phyloP scores from a whole-genome alignment of 305 asterid genomes.

The Caryopteris hybrid region DNA sequence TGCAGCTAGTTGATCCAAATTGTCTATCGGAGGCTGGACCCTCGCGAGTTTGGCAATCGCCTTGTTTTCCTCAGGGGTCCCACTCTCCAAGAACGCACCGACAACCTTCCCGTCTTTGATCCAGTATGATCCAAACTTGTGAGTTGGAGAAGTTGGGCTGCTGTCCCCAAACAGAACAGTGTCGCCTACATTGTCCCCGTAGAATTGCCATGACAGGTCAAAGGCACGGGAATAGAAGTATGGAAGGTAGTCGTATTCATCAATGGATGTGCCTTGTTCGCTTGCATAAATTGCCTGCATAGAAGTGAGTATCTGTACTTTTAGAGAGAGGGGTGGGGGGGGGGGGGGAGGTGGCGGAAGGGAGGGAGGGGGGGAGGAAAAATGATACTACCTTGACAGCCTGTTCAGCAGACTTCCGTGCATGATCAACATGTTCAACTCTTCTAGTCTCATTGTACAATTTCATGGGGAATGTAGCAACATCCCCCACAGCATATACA shows the following conservation, averaged over 20 bases:
- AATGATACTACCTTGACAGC: constrained; percentile 76
- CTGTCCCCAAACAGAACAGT: constrained; percentile 71
- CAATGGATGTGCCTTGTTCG: constrained; percentile 56
- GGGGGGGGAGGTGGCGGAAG: background rate
- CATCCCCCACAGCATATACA: constrained; percentile 97
- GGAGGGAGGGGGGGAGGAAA: background rate
- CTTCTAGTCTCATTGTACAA: constrained; percentile 77
- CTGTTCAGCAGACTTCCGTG: constrained; percentile 98
- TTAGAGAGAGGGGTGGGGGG: no score
- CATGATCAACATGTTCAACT: constrained; percentile 95
- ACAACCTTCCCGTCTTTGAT: constrained; percentile 80
- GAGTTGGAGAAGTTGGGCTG: constrained; percentile 61
- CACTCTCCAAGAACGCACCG: constrained; percentile 87
- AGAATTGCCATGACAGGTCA: constrained; percentile 94
- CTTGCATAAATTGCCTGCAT: constrained; percentile 77
- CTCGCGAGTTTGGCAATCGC: constrained; percentile 83
- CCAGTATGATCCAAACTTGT: constrained; percentile 94
- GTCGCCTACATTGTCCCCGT: constrained; percentile 86
- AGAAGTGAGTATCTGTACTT: background rate
- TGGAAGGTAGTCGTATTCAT: constrained; percentile 87
- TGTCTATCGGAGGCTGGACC: constrained; percentile 57
- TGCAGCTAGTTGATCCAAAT: constrained; percentile 57
- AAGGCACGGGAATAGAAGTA: constrained; percentile 89
- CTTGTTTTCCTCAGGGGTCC: constrained; percentile 82
- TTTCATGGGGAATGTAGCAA: constrained; percentile 95